A percentile compares a stretch with the other conserved stretches of the same genome.
Conservation (phyloP, 2,329 filamentous ascomycete species). For the Diplodia intermedia region DNA sequence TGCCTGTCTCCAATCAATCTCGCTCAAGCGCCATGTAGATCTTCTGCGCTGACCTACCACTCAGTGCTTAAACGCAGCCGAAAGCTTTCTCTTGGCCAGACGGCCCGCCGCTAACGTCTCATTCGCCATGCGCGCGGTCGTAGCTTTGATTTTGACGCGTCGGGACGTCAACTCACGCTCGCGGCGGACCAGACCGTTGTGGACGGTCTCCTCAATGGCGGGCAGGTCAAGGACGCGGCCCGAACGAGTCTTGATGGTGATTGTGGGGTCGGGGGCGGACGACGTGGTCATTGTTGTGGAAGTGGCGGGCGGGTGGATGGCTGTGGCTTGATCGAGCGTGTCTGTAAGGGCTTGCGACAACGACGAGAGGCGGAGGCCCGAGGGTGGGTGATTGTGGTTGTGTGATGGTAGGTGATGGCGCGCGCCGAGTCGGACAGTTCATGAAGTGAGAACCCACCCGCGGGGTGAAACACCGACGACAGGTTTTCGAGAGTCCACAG, state of each 20-base stretch:
- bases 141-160: neutral
- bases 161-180: conserved; percentile 1
- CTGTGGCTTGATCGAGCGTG: neutral
- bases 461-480: neutral
- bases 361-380: neutral
- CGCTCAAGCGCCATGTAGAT: neutral
- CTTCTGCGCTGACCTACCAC: neutral
- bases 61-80: neutral
- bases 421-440: neutral
- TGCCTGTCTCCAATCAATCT: neutral
- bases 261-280: neutral
- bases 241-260: conserved; percentile 1
- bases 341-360: neutral
- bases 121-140: neutral
- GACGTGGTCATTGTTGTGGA: neutral
- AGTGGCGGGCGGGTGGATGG: neutral
- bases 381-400: neutral
- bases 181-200: neutral
- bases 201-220: neutral
- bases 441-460: neutral
- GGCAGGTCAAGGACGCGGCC: neutral
- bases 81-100: neutral
- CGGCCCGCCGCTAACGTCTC: neutral
- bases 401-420: neutral
- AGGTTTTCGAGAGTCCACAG: neutral